phyloP scores from a whole-genome alignment of 2,329 filamentous ascomycete genomes.

The Dryadomyces quercus-mongolicae region DNA sequence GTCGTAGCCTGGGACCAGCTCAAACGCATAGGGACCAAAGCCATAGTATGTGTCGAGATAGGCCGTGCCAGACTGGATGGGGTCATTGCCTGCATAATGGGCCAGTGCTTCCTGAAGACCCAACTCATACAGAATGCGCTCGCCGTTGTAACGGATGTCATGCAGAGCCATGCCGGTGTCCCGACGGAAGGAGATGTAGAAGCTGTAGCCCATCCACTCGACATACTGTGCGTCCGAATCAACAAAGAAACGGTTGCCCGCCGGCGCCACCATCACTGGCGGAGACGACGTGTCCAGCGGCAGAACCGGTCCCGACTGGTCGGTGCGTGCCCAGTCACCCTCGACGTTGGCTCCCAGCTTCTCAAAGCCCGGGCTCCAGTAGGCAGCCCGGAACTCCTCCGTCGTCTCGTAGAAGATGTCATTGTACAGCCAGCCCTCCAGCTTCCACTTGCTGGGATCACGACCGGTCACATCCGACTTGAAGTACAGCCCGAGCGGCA shows the following conservation, averaged over 20 bases:
- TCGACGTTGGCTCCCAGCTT: slow-evolving; percentile 34
- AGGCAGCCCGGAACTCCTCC: slow-evolving; percentile 32
- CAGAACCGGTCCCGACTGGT: slow-evolving; percentile 24
- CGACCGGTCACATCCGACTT: slow-evolving; percentile 35
- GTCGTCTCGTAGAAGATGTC: slow-evolving; percentile 38
- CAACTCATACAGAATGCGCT: slow-evolving; percentile 42
- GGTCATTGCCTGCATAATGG: slow-evolving; percentile 34
- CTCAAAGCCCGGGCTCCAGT: slow-evolving; percentile 28
- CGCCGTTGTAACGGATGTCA: slow-evolving; percentile 41
- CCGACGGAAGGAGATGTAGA: slow-evolving; percentile 36
- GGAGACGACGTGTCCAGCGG: slow-evolving; percentile 24
- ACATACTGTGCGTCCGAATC: slow-evolving; percentile 31
- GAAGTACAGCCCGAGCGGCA: slow-evolving; percentile 32
- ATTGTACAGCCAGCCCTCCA: slow-evolving; percentile 42
- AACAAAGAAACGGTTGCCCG: slow-evolving; percentile 27
- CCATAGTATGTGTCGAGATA: slow-evolving; percentile 37
- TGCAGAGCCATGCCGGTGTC: slow-evolving; percentile 36
- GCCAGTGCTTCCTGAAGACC: slow-evolving; percentile 42
- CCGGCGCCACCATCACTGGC: slow-evolving; percentile 24
- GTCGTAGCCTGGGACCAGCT: slow-evolving; percentile 36
- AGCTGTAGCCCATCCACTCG: slow-evolving; percentile 38
- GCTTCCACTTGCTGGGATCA: slow-evolving; percentile 35
- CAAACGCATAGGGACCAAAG: slow-evolving; percentile 31
- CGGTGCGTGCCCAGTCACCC: slow-evolving; percentile 32
- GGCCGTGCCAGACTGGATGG: slow-evolving; percentile 28